Base-by-base conservation (phyloP, 441 rosid species). In the Erysimum pusillum region DNA sequence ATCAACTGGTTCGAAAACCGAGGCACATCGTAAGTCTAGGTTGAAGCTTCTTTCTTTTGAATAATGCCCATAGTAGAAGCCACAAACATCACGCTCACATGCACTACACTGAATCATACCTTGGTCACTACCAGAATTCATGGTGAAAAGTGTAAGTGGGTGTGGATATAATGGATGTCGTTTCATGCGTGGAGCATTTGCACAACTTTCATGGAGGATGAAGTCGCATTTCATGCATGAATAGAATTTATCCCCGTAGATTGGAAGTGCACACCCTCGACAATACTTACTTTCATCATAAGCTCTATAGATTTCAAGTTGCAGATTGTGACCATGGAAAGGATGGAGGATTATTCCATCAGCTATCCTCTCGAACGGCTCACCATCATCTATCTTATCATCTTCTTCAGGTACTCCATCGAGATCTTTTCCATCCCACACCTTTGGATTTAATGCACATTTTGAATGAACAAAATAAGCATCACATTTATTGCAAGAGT, bases 381-480 rank as follows among this genome's bases (percentile, higher is more conserved):
- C 54, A 18, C 54, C 54, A 17, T 17, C 54, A 7, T 49, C 25
- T 49, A 49, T 49, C 12, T 0, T 4, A 9, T 49, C 54, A 7
- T 49, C 28, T 8, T 49, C 25, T 49, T 49, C 54, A 0, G 54
- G 54, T 18, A 49, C 25, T 9, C 28, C 54, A 3, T 49, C 12
- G 0, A 49, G 54, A 3, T 49, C 25, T 49, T 49, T 49, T 4
- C 25, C 54, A 49, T 49, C 54, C 54, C 54, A 49, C 12, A 49
- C 54, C 1, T 13, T 5, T 42, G 3, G 5, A 42, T 13, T 0
- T 49, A 18, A 3, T 4, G 54, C 54, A 49, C 17, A 67, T 59
- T 11, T 60, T 13, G 18, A 39, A 67, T 49, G 49, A 10, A 56
- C n/a, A 42, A 44, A 18, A 49, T 49, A 49, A 49, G 25, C 54